Evolutionary conservation across 169 alveolate species (phyloP), one percentile per base, ranked within the genome.

Genomic region (Eimeria necatrix): DNA sequence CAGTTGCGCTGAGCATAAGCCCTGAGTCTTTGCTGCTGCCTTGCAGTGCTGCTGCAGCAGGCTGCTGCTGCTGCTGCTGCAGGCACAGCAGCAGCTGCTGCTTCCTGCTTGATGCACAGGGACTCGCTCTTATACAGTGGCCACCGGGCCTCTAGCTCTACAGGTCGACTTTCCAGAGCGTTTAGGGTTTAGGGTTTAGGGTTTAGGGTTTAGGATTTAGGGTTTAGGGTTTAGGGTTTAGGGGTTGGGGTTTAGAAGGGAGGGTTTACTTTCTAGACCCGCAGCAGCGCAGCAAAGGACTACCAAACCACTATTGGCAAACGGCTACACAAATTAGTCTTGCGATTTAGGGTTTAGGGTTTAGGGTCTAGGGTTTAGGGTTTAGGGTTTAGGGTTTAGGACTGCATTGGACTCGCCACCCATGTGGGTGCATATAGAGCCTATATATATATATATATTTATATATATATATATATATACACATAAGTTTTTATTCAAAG

Each of bases 91-190:
- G 26, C 76, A 64, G 41, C 76, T 64, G 10, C 16, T 64, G 76
- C 76, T 64, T 64, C 76, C 24, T 64, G 8, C 26, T 64, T 9
- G 76, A 64, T n/a, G 8, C 10, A 20, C 32, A 64, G 76, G 76
- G 76, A 18, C 76, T 64, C 24, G 26, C 26, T 20, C 76, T 64
- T n/a, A n/a, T 64, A n/a, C 76, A n/a, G 41, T 64, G 76, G 76
- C 76, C 76, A 4, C 26, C 76, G 24, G 76, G 76, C 76, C 76
- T 64, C 16, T 64, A 64, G 61, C 18, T 12, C 61, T 53, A 12
- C 61, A 6, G 61, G 6, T 53, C 12, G n/a, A n/a, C 61, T 53
- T 8, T 53, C 61, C 12, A 53, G 61, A 53, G 61, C 18, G 61
- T 53, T 53, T 53, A 53, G 61, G 61, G 61, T 53, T 12, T 53